A percentile compares a stretch with the other conserved stretches of the same genome.
Conservation (phyloP, 164 flowering plant genomes). For the Buxus sempervirens region DNA sequence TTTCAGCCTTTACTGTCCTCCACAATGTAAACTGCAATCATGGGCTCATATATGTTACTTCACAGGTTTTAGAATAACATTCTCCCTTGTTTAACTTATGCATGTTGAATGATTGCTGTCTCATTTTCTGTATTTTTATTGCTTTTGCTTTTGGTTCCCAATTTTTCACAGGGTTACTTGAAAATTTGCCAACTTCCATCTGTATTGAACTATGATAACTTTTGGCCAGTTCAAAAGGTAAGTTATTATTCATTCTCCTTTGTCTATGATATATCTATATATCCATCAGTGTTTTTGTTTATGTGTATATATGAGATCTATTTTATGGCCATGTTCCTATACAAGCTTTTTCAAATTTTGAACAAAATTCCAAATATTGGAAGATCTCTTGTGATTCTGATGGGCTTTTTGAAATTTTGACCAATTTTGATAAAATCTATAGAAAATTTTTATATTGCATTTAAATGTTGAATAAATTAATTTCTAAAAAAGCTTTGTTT, state of each 20-base stretch:
- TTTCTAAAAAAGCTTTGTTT: too few species aligned
- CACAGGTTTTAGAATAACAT: slow-evolving; percentile 51
- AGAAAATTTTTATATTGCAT: too few species aligned
- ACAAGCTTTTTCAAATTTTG: not conserved
- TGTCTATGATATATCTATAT: not conserved
- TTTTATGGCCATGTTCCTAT: not conserved
- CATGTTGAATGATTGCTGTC: not conserved
- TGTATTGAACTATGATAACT: slow-evolving; percentile 69
- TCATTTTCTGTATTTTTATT: not conserved
- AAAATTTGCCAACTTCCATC: slow-evolving; percentile 96
- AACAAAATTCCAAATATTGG: too few species aligned
- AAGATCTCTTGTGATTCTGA: too few species aligned
- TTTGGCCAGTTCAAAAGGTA: slow-evolving; percentile 99
- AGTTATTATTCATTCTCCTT: slow-evolving; percentile 5
- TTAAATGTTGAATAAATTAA: too few species aligned
- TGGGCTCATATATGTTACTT: slow-evolving; percentile 92
- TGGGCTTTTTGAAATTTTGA: too few species aligned
- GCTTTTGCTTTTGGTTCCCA: not conserved
- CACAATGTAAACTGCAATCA: slow-evolving; percentile 98
- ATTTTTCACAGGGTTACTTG: slow-evolving; percentile 56
- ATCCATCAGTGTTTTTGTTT: not conserved
- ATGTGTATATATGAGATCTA: too few species aligned
- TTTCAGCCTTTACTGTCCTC: slow-evolving; percentile 90
- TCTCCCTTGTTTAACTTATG: not conserved
- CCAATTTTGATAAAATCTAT: too few species aligned